Evolutionary conservation across 768 basidiomycete species (phyloP).

Genomic region (Psilocybe subaeruginosa): DNA sequence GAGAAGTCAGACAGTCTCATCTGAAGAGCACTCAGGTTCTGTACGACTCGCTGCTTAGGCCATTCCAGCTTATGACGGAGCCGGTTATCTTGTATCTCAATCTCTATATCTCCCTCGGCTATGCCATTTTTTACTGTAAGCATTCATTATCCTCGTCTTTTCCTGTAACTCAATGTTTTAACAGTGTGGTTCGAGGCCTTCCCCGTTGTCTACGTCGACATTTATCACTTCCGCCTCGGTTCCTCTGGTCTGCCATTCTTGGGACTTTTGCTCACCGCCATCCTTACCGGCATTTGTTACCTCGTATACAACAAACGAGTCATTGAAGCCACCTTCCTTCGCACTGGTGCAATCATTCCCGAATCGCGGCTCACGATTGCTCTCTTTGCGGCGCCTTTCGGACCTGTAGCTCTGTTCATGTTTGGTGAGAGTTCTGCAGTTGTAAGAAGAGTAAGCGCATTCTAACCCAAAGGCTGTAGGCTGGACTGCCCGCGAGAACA

Average conservation of each 20-base stretch:
- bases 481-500: background rate
- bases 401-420: background rate
- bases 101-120: background rate
- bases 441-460: no score
- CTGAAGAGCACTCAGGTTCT: constrained; percentile 1
- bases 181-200: constrained; percentile 9
- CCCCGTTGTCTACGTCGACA: constrained; percentile 4
- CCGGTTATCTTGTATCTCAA: constrained; percentile 1
- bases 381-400: background rate
- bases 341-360: background rate
- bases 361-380: constrained; percentile 1
- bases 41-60: background rate
- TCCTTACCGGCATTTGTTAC: background rate
- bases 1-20: constrained; percentile 1
- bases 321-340: background rate
- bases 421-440: background rate
- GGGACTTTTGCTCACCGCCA: background rate
- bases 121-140: constrained; percentile 5
- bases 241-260: constrained; percentile 1
- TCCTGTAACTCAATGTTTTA: background rate
- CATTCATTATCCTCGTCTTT: background rate
- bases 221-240: constrained; percentile 3
- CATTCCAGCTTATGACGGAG: constrained; percentile 7
- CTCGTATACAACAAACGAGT: background rate
- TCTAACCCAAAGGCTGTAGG: background rate